Percentiles rank a stretch among this genome's conserved stretches.
Conservation (phyloP, 1,139 yeast species). For the Geotrichum carabidarum region DNA sequence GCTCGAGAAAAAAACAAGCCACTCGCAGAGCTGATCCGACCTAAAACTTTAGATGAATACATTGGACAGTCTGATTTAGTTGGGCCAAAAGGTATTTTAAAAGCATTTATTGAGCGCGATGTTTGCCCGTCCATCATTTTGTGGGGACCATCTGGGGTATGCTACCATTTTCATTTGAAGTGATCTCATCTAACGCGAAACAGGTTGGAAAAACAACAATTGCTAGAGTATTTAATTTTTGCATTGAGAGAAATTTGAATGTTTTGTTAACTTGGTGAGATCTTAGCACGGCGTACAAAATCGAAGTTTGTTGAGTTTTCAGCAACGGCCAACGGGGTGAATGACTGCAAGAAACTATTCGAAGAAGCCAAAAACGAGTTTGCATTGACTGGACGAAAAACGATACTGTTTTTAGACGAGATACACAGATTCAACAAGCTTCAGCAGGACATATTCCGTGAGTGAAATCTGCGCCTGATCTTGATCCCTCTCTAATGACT, state of each 20-base stretch:
- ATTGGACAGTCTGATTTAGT: slow-evolving; percentile 82
- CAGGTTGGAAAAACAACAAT: slow-evolving; percentile 73
- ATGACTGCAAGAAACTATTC: slow-evolving; percentile 66
- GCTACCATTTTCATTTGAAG: not conserved
- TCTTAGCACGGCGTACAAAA: slow-evolving; percentile 52
- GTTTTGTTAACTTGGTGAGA: slow-evolving; percentile 43
- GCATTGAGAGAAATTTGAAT: not conserved
- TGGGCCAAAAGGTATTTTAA: slow-evolving; percentile 65
- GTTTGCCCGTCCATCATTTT: slow-evolving; percentile 70
- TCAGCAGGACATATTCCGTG: slow-evolving; percentile 81
- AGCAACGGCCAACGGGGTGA: slow-evolving; percentile 73
- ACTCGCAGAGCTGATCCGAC: slow-evolving; percentile 80
- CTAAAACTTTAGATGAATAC: slow-evolving; percentile 65
- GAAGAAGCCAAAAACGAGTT: slow-evolving; percentile 67
- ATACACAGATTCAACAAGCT: slow-evolving; percentile 85
- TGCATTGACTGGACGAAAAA: slow-evolving; percentile 59
- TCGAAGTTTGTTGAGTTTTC: slow-evolving; percentile 74
- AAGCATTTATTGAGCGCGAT: slow-evolving; percentile 60
- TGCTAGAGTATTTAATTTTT: slow-evolving; percentile 45
- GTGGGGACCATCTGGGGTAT: slow-evolving; percentile 93
- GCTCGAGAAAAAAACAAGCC: slow-evolving; percentile 42
- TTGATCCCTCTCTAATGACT: not conserved
- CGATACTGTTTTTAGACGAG: slow-evolving; percentile 85
- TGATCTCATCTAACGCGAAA: not conserved
- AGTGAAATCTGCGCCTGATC: slow-evolving; percentile 43